These are phyloP conservation scores for Cenococcum geophilum DNA, from an alignment of 495 filamentous ascomycete species.

Conservation along the genomic window DNA sequence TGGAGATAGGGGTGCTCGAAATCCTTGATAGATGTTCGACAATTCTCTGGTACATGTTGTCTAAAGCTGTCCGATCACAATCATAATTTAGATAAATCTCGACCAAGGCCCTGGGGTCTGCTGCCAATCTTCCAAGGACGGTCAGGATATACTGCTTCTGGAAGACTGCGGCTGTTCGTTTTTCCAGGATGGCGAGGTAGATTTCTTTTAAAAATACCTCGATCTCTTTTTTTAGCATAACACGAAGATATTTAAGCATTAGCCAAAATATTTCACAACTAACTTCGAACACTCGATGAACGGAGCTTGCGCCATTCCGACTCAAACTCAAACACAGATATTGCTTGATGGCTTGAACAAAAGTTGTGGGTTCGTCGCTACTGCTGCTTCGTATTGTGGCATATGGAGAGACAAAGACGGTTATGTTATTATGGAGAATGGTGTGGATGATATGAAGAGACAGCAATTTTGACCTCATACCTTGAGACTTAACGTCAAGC, in stretches of 20 bases:
- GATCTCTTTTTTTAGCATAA: constrained; percentile 96
- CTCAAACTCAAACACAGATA: constrained; percentile 91
- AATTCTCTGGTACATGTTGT: constrained; percentile 92
- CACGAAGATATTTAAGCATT: constrained; percentile 88
- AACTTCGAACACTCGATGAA: constrained; percentile 86
- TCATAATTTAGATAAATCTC: constrained; percentile 99
- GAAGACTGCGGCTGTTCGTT: constrained; percentile 73
- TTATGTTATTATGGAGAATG: constrained; percentile 82
- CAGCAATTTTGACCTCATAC: constrained; percentile 94
- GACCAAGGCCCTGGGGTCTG: constrained; percentile 81
- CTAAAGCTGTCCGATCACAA: constrained; percentile 83
- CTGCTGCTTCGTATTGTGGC: constrained; percentile 84
- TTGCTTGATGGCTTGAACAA: constrained; percentile 92
- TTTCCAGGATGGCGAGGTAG: constrained; percentile 88
- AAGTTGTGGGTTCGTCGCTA: constrained; percentile 76
- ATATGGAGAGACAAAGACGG: constrained; percentile 79
- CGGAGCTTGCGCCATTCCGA: constrained; percentile 88
- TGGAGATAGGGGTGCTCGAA: constrained; percentile 63
- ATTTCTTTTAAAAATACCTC: constrained; percentile 98
- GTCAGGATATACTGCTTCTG: constrained; percentile 91
- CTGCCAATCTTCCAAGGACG: constrained; percentile 73
- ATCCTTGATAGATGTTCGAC: constrained; percentile 89
- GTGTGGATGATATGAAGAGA: constrained; percentile 92
- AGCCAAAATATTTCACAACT: constrained; percentile 97
- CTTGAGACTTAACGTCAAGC: constrained; percentile 83